Base-by-base conservation (phyloP, 768 basidiomycete species). In the Omphalotus guepiniiformis region DNA sequence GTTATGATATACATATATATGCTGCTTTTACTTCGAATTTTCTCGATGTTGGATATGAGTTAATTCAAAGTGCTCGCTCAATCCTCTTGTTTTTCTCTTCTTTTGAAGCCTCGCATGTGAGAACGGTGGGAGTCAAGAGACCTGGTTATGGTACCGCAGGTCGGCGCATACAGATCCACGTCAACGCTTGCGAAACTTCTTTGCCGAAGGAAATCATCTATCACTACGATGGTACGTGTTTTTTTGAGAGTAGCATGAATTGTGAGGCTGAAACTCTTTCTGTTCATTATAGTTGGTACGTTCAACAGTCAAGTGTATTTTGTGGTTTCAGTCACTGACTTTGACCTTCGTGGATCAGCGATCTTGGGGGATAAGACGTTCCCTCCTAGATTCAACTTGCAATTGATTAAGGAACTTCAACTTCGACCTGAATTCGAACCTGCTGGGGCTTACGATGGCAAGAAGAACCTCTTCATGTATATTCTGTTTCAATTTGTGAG, bases 201-300 rank as follows among this genome's bases (percentile, higher is more conserved):
- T 70, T 83, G 2, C 75, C 82, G 0, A 69, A 82, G 11, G 62
- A 57, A 0, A 72, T 72, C 3, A 83, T 89, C n/a, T 72, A 78
- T 43, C 87, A 89, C 47, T 88, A 89, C 52, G 86, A 89, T 56
- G 80, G 83, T 82, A 52, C 47, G 78, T n/a, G n/a, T n/a, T n/a
- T n/a, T n/a, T n/a, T n/a, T n/a, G n/a, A n/a, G n/a, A n/a, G n/a
- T n/a, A n/a, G n/a, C n/a, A n/a, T n/a, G n/a, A n/a, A n/a, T n/a
- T n/a, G n/a, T n/a, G n/a, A n/a, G n/a, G n/a, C n/a, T n/a, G n/a
- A n/a, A n/a, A n/a, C n/a, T n/a, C n/a, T n/a, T n/a, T n/a, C n/a
- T n/a, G n/a, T n/a, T n/a, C n/a, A n/a, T 27, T 30, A 19, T 49
- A 79, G 76, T 78, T 42, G 70, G 77, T 76, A 51, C 56, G 77